Percentiles rank a stretch among this genome's conserved stretches.
phyloP scores from a whole-genome alignment of 192 early-diverging fungal genomes.

The Entomortierella parvispora region DNA sequence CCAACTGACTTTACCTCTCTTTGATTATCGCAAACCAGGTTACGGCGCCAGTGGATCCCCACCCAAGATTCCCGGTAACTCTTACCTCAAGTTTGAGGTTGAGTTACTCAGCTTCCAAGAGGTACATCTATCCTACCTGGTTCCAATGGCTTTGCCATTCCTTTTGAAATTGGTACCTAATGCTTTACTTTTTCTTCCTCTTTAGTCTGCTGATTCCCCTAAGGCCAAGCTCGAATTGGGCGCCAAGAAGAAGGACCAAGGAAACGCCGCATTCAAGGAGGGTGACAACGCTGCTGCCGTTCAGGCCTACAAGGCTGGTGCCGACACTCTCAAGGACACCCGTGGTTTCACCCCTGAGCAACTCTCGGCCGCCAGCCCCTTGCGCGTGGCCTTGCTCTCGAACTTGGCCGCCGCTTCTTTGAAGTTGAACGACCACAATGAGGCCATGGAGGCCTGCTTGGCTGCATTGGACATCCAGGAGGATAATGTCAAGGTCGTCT shows the following conservation, averaged over 20 bases:
- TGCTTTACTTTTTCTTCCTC: neutral
- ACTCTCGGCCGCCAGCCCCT: slow-evolving; percentile 7
- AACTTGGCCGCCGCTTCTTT: slow-evolving; percentile 51
- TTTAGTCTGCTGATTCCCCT: slow-evolving; percentile 45
- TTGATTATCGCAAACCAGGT: slow-evolving; percentile 8
- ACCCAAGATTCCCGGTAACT: slow-evolving; percentile 49
- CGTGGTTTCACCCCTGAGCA: slow-evolving; percentile 28
- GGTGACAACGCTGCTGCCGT: slow-evolving; percentile 33
- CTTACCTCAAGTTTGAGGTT: slow-evolving; percentile 54
- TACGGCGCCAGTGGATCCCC: slow-evolving; percentile 48
- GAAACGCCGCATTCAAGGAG: slow-evolving; percentile 51
- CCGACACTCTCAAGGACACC: slow-evolving; percentile 38
- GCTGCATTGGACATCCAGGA: slow-evolving; percentile 44
- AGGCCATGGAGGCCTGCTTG: slow-evolving; percentile 41
- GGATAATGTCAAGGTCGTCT: slow-evolving; percentile 52
- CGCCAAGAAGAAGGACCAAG: slow-evolving; percentile 52
- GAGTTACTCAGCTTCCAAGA: slow-evolving; percentile 53
- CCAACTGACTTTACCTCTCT: neutral
- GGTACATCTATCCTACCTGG: slow-evolving; percentile 15
- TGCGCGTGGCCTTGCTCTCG: slow-evolving; percentile 33
- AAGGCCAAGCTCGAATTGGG: slow-evolving; percentile 39
- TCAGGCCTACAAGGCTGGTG: slow-evolving; percentile 46
- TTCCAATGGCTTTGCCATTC: neutral
- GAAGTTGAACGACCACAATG: slow-evolving; percentile 44
- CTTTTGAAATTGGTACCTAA: too few relatives aligned